Base-by-base conservation (phyloP, 345 rosid genomes). In the Eucalyptus erythrocorys region DNA sequence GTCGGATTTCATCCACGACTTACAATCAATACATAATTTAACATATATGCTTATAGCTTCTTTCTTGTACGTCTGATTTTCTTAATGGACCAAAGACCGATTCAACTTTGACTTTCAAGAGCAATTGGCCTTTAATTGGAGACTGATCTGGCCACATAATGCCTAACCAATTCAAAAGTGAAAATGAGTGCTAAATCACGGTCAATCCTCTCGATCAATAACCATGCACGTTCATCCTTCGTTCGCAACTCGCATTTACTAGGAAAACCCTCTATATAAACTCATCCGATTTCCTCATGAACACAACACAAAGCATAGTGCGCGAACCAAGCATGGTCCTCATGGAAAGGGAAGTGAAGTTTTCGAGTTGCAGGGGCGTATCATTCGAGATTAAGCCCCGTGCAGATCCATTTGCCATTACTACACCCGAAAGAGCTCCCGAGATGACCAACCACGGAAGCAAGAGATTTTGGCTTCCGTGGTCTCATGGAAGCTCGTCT, bases 351-450 rank as follows among this genome's bases (percentile, higher is more conserved):
- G 91, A 94, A 3, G 92, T 93, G 57, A 93, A 96, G 90, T 95
- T 95, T 88, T 92, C 95, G 30, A 95, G 98, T 90, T 96, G 96
- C 92, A 87, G 97, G 91, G 98, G 95, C 42, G 96, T 96, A 14
- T 91, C 95, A 49, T 93, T 94, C 66, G 98, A 96, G 93, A 92
- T 94, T 50, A 91, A 95, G 89, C 94, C 96, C 86, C 95, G 90
- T 86, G 92, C 88, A 15, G 89, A 91, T 89, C 96, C 94, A 13
- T 95, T 95, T 50, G 90, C 91, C 10, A 50, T 88, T 81, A 48
- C 89, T 59, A 24, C 91, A 13, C 84, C 87, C 16, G 89, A 89
- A 12, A 24, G 22, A 10, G 76, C 90, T 21, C 87, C 71, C 40
- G 43, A 86, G 7, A 71, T 87, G n/a, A 64, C 12, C 4, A 26